Evolutionary conservation across 179 eudicot genomes (phyloP).

Genomic region (Beta corolliflora): DNA sequence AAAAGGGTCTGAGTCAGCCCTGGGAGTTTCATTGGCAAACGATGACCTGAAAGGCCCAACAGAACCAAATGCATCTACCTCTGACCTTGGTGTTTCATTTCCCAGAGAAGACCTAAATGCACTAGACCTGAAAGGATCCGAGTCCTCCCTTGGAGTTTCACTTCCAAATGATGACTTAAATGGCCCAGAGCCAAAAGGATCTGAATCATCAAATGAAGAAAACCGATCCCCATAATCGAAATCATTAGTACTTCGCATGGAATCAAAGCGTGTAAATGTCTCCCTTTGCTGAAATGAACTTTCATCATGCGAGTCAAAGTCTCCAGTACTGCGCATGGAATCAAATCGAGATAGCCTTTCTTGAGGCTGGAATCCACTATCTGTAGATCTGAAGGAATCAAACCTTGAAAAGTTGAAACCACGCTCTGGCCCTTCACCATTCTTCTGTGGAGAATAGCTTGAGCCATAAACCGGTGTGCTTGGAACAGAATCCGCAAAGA

Average conservation of each 20-base stretch:
- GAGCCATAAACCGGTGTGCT: conserved; percentile 67
- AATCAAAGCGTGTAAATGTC: conserved; percentile 66
- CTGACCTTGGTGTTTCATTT: conserved; percentile 48
- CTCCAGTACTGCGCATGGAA: conserved; percentile 36
- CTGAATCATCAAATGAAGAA: conserved; percentile 74
- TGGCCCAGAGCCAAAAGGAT: conserved; percentile 75
- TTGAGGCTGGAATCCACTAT: conserved; percentile 61
- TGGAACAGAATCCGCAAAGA: conserved; percentile 80
- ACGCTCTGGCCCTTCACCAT: conserved; percentile 55
- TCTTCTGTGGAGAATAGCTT: conserved; percentile 55
- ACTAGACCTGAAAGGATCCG: conserved; percentile 37
- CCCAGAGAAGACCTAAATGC: conserved; percentile 37
- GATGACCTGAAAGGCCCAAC: conserved; percentile 35
- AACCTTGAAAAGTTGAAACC: conserved; percentile 80
- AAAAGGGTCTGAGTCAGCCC: conserved; percentile 39
- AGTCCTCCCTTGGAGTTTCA: conserved; percentile 50
- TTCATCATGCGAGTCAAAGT: conserved; percentile 36
- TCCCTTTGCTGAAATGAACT: conserved; percentile 37
- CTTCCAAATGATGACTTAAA: conserved; percentile 54
- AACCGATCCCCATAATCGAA: conserved; percentile 54
- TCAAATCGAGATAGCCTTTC: conserved; percentile 37
- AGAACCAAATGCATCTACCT: conserved; percentile 44
- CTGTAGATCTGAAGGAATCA: conserved; percentile 84
- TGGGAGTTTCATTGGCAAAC: conserved; percentile 41
- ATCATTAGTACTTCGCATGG: conserved; percentile 60